These are phyloP conservation scores for Termitomyces sp. DNA, from an alignment of 768 basidiomycete species.

Conservation along the genomic window DNA sequence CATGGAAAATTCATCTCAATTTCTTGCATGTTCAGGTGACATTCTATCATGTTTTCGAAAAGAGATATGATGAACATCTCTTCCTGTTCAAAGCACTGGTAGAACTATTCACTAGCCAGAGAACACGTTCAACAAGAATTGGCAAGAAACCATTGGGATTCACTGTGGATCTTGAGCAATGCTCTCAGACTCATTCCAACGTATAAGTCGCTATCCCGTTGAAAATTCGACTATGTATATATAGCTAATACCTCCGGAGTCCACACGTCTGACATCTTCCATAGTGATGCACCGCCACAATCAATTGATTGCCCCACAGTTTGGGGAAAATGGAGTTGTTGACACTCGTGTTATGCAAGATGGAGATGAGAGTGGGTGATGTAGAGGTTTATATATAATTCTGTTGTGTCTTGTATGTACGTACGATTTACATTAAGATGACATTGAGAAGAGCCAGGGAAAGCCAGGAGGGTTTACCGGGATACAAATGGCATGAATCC, in stretches of 20 bases:
- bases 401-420: not conserved
- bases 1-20: not conserved
- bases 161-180: not conserved
- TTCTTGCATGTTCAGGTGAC: conserved; percentile 1
- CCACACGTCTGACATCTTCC: not conserved
- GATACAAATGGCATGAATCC: not conserved
- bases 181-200: not conserved
- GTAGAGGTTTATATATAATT: not conserved
- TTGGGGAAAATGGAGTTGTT: not conserved
- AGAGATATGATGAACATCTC: not conserved
- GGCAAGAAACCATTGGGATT: not conserved
- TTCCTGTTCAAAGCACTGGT: not conserved
- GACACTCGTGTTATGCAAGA: not conserved
- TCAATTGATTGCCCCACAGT: not conserved
- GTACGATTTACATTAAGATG: conserved; percentile 11
- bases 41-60: not conserved
- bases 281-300: not conserved
- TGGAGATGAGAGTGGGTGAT: not conserved
- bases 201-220: not conserved
- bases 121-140: not conserved
- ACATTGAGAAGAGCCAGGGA: not conserved
- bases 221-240: not conserved
- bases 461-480: not conserved
- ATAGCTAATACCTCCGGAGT: not conserved
- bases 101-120: not conserved